Evolutionary conservation across 169 alveolate species (phyloP).

Genomic region (Cryptosporidium parvum): DNA sequence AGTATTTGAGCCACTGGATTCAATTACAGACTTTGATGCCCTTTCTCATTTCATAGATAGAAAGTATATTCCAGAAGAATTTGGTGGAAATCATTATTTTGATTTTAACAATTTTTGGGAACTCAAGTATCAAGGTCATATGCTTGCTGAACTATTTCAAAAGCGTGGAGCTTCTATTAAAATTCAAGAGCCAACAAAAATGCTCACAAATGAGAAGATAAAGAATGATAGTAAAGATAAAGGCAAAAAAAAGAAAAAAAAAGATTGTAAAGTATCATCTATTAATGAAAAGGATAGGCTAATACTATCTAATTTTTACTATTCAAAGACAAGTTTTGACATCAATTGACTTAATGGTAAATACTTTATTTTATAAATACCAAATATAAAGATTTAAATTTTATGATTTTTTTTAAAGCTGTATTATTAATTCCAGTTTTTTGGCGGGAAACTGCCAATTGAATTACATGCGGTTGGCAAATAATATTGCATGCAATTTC

Average conservation of each 20-base stretch:
- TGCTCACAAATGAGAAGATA: background rate
- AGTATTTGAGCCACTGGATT: slow-evolving; percentile 49
- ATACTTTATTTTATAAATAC: background rate
- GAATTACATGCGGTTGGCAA: background rate
- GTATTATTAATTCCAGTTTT: background rate
- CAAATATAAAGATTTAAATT: background rate
- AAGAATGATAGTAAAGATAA: background rate
- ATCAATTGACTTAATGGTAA: background rate
- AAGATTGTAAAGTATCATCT: background rate
- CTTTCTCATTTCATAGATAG: slow-evolving; percentile 74
- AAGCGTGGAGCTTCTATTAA: background rate
- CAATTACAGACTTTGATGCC: slow-evolving; percentile 74
- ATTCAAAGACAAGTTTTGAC: background rate
- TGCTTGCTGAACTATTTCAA: slow-evolving; percentile 39
- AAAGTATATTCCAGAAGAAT: slow-evolving; percentile 46
- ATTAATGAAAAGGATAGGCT: background rate
- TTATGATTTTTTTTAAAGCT: background rate
- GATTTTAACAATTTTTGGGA: slow-evolving; percentile 57
- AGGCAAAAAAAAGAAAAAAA: background rate
- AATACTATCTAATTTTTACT: background rate
- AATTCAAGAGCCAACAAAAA: slow-evolving; percentile 5
- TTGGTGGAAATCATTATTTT: slow-evolving; percentile 63
- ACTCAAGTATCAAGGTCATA: slow-evolving; percentile 32
- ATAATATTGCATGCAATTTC: background rate
- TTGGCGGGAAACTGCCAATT: background rate